Percentiles rank a stretch among this genome's conserved stretches.
phyloP scores from a whole-genome alignment of 2,329 filamentous ascomycete genomes.

The Penicillium sp. region DNA sequence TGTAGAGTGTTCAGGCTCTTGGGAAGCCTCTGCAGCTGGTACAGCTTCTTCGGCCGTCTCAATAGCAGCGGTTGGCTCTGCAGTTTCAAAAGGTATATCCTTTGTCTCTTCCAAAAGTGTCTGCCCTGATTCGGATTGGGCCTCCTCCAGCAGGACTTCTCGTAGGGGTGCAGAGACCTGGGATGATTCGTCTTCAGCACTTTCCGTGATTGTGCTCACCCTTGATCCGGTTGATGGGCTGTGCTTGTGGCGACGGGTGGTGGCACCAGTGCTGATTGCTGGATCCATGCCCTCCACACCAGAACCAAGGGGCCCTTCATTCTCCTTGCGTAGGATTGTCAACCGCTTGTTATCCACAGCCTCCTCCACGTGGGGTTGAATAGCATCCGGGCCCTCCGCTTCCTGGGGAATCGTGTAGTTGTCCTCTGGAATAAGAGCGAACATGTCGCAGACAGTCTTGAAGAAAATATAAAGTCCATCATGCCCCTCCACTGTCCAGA shows the following conservation, averaged over 20 bases:
- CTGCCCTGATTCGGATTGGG: slow-evolving; percentile 8
- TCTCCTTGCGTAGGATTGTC: slow-evolving; percentile 41
- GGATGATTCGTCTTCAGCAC: slow-evolving; percentile 66
- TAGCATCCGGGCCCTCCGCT: slow-evolving; percentile 76
- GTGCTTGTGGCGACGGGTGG: slow-evolving; percentile 80
- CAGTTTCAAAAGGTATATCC: slow-evolving; percentile 1
- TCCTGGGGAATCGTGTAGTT: slow-evolving; percentile 95
- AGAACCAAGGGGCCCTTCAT: slow-evolving; percentile 23
- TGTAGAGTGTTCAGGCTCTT: slow-evolving; percentile 6
- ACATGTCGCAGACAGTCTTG: slow-evolving; percentile 93
- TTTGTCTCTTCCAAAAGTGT: slow-evolving; percentile 17
- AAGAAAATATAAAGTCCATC: slow-evolving; percentile 96
- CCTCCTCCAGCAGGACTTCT: slow-evolving; percentile 21
- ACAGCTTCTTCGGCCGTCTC: slow-evolving; percentile 1
- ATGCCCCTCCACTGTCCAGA: slow-evolving; percentile 88
- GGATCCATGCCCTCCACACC: slow-evolving; percentile 40
- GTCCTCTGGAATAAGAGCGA: slow-evolving; percentile 84
- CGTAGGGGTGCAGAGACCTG: slow-evolving; percentile 13
- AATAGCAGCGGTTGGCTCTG: slow-evolving; percentile 2
- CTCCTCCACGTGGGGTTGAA: slow-evolving; percentile 26
- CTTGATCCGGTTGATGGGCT: slow-evolving; percentile 77
- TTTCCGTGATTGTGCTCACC: slow-evolving; percentile 79
- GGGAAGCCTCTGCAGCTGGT: not conserved
- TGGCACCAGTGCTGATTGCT: slow-evolving; percentile 62
- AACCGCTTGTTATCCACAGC: slow-evolving; percentile 34